Evolutionary conservation across 805 yeast species (phyloP).

Genomic region (Soucietia sequanensis): DNA sequence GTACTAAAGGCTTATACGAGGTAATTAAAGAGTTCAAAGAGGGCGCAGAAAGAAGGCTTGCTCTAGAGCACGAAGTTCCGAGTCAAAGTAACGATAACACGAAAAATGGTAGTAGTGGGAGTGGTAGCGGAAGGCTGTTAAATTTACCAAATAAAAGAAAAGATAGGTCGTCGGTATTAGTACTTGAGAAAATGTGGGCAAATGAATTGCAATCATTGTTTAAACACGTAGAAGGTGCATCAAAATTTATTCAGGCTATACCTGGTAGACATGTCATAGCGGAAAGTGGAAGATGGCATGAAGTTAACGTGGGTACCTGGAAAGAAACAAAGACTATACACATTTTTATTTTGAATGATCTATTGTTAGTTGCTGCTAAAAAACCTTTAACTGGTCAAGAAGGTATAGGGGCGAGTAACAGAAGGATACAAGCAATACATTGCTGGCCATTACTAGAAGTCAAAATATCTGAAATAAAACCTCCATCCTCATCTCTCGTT

Average conservation of each 20-base stretch:
- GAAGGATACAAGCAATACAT: slow-evolving; percentile 63
- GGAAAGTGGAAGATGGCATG: slow-evolving; percentile 84
- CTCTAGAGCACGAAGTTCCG: slow-evolving; percentile 37
- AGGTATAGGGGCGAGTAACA: slow-evolving; percentile 20
- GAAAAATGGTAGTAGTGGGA: slow-evolving; percentile 10
- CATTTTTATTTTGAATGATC: slow-evolving; percentile 74
- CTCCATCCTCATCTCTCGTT: slow-evolving; percentile 16
- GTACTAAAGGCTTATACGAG: slow-evolving; percentile 58
- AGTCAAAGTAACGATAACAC: slow-evolving; percentile 2
- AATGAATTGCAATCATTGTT: slow-evolving; percentile 66
- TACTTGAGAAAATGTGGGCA: slow-evolving; percentile 81
- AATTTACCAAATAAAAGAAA: slow-evolving; percentile 21
- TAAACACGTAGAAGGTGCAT: slow-evolving; percentile 89
- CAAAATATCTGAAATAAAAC: slow-evolving; percentile 39
- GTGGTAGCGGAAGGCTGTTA: slow-evolving; percentile 7
- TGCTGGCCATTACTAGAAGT: slow-evolving; percentile 77
- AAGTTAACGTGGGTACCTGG: slow-evolving; percentile 81
- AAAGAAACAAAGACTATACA: slow-evolving; percentile 76
- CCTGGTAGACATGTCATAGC: slow-evolving; percentile 80
- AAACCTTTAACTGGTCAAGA: slow-evolving; percentile 34
- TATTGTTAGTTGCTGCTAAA: slow-evolving; percentile 69
- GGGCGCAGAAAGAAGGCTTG: slow-evolving; percentile 58
- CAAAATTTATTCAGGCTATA: slow-evolving; percentile 66
- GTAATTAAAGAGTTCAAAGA: slow-evolving; percentile 58
- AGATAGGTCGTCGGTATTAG: slow-evolving; percentile 68